Evolutionary conservation across 352 stramenopile species (phyloP), one percentile per base, ranked within the genome.

Genomic region (Globisporangium parvum): DNA sequence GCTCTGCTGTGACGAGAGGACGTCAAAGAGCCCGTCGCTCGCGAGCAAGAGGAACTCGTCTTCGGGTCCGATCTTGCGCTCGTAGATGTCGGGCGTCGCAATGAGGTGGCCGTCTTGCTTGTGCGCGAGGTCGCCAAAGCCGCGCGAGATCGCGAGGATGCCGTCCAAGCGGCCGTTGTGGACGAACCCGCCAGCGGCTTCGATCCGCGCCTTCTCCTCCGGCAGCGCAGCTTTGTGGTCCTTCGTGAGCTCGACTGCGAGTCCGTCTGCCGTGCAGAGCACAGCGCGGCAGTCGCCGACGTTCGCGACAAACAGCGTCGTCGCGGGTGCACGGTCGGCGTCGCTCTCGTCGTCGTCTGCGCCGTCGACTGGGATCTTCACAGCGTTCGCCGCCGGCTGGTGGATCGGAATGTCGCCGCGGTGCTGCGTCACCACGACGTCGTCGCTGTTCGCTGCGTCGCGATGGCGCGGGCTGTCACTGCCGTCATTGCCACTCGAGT

Each of bases 1-100:
- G 21, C 83, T 80, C 56, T 95, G 84, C 53, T 97, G 87, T 50
- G 85, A 95, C 23, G 87, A 87, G 18, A 97, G 65, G 26, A 96
- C 87, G 56, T 97, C 90, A 62, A 95, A 97, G 24, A 97, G 73
- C 6, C 90, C 90, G 56, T 97, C 90, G 55, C 88, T 96, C n/a
- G 87, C 87, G 8, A 96, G 73, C 54, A 97, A 73, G 56, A 97
- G 37, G 56, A 97, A 97, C 61, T 96, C 87, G 56, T 97, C 89
- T 17, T 81, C 77, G 0, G 66, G 47, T 0, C 67, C 51, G 46
- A 95, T 70, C 2, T 70, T 37, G 46, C 83, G 82, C 63, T 87
- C 80, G 39, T 82, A 67, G 24, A 96, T 80, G 54, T 95, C 85
- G 12, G 85, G 87, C n/a, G 78, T 85, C 11, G 79, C 75, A 37